phyloP scores from a whole-genome alignment of 2,329 filamentous ascomycete genomes.

The Claviceps pusilla region DNA sequence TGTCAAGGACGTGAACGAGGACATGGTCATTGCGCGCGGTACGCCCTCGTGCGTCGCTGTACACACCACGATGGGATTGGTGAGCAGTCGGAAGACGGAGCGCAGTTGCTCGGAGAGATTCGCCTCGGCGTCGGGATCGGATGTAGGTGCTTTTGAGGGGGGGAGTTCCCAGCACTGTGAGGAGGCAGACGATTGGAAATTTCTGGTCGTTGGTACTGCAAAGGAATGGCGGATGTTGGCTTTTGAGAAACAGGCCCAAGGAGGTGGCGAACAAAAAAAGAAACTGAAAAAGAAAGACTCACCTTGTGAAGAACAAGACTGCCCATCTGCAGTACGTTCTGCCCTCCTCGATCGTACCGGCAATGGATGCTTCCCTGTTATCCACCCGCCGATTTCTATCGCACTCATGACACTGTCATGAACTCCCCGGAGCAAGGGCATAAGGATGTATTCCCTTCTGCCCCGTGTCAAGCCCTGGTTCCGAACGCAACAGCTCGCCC shows the following conservation, averaged over 20 bases:
- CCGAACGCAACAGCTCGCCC: background rate
- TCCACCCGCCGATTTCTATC: conserved; percentile 6
- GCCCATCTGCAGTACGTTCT: background rate
- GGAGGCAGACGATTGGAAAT: conserved; percentile 8
- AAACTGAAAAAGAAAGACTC: background rate
- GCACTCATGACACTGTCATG: conserved; percentile 8
- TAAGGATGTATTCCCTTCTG: conserved; percentile 5
- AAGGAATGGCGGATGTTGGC: background rate
- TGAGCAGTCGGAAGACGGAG: conserved; percentile 36
- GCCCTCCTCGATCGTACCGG: background rate
- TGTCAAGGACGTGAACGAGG: conserved; percentile 41
- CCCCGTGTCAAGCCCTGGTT: background rate
- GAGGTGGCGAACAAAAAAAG: background rate
- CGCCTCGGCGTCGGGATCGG: conserved; percentile 17
- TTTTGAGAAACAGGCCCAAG: background rate
- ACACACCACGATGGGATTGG: conserved; percentile 41
- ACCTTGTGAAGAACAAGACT: background rate
- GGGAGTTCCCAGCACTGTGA: conserved; percentile 16
- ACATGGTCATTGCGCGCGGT: conserved; percentile 42
- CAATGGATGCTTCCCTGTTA: conserved; percentile 3
- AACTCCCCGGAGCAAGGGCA: conserved; percentile 6
- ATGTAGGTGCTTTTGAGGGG: conserved; percentile 18
- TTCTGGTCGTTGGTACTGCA: background rate
- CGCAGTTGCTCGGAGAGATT: conserved; percentile 33
- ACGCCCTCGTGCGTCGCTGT: conserved; percentile 26